A percentile compares a stretch with the other conserved stretches of the same genome.
These are phyloP conservation scores for Cladosporium sp. DNA, from an alignment of 2,329 filamentous ascomycete species.

Conservation along the genomic window DNA sequence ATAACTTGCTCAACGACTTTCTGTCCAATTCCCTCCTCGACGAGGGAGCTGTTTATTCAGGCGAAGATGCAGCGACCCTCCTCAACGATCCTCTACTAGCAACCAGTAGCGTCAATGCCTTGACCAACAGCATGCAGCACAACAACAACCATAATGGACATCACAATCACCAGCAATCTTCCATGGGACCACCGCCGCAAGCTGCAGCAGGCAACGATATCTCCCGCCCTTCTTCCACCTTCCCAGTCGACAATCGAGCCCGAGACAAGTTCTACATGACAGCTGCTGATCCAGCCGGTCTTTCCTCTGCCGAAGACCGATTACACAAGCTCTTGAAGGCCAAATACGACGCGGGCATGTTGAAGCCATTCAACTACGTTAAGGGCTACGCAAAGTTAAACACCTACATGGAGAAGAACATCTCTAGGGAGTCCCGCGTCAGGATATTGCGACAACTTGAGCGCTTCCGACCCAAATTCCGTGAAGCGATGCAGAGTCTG, in stretches of 20 bases:
- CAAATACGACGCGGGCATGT: conserved; percentile 90
- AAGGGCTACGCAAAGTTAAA: conserved; percentile 89
- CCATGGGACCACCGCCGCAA: conserved; percentile 34
- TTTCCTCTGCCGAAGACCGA: conserved; percentile 82
- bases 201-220: conserved; percentile 51
- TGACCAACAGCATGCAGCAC: conserved; percentile 25
- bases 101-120: conserved; percentile 39
- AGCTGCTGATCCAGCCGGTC: conserved; percentile 86
- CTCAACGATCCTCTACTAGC: conserved; percentile 56
- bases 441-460: conserved; percentile 90
- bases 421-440: conserved; percentile 75
- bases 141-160: neutral
- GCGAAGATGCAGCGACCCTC: conserved; percentile 46
- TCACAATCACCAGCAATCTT: conserved; percentile 32
- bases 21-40: conserved; percentile 87
- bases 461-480: conserved; percentile 89
- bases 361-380: conserved; percentile 98
- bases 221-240: conserved; percentile 57
- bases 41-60: conserved; percentile 47
- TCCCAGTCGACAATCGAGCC: conserved; percentile 62
- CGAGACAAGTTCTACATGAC: conserved; percentile 92
- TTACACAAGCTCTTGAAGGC: conserved; percentile 93
- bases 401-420: conserved; percentile 85
- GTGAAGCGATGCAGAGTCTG: conserved; percentile 86
- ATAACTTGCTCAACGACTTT: conserved; percentile 94